Conservation (phyloP, 345 rosid species). For the Eucalyptus lansdowneana region DNA sequence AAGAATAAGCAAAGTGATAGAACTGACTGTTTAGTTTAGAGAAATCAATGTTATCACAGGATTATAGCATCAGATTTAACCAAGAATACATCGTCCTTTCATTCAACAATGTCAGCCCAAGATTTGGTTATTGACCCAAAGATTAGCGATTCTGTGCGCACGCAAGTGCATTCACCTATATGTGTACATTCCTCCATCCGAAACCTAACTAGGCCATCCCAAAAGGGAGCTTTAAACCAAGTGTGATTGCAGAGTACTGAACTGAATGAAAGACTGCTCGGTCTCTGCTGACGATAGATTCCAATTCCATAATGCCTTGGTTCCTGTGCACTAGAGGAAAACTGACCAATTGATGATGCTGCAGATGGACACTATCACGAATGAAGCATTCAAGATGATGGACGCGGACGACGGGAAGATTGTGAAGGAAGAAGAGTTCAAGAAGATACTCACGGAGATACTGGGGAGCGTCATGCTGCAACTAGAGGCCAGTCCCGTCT, state of each 20-base stretch:
- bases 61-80: neutral
- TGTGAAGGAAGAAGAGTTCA: slow-evolving; percentile 82
- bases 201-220: neutral
- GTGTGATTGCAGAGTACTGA: neutral
- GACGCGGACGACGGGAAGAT: slow-evolving; percentile 62
- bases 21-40: neutral
- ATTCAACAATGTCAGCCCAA: neutral
- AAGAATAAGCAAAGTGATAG: neutral
- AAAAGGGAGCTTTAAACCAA: neutral
- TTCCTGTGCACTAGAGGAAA: neutral
- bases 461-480: slow-evolving; percentile 82
- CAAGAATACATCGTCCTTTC: neutral
- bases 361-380: slow-evolving; percentile 62
- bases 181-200: neutral
- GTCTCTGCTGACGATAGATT: neutral
- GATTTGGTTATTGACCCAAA: neutral
- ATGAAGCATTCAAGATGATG: slow-evolving; percentile 44
- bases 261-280: neutral
- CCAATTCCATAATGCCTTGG: neutral
- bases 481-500: slow-evolving; percentile 59
- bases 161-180: neutral
- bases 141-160: neutral
- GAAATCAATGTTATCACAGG: neutral
- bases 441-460: slow-evolving; percentile 54
- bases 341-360: neutral